phyloP scores from a whole-genome alignment of 176 grass and related monocot species.

The maize (Zea mays) region DNA sequence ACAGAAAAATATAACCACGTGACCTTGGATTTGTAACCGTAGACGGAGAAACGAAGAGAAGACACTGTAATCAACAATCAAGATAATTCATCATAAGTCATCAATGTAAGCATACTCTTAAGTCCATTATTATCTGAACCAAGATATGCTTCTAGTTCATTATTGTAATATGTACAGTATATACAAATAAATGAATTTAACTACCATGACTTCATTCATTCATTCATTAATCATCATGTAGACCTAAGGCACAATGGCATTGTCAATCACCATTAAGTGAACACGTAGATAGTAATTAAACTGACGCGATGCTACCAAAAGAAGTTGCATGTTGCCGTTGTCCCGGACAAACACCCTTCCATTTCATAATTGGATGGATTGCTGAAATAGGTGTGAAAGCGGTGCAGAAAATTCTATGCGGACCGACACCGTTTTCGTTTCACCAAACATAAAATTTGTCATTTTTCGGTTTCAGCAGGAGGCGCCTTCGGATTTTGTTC shows the following conservation, averaged over 20 bases:
- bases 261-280: background rate
- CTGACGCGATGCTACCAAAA: background rate
- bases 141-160: background rate
- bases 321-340: slow-evolving; percentile 15
- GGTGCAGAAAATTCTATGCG: no score
- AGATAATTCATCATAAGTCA: background rate
- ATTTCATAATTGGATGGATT: background rate
- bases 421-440: no score
- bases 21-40: no score
- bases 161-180: slow-evolving; percentile 6
- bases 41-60: no score
- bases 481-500: no score
- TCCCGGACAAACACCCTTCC: background rate
- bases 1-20: background rate
- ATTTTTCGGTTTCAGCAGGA: no score
- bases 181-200: background rate
- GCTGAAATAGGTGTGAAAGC: no score
- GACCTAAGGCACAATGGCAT: background rate
- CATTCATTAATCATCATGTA: background rate
- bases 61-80: background rate
- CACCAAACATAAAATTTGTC: no score
- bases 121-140: background rate
- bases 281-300: background rate
- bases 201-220: background rate
- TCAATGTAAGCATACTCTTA: background rate